Percentiles rank a stretch among this genome's conserved stretches.
These are phyloP conservation scores for Meripilus lineatus DNA, from an alignment of 1,284 basidiomycete genomes.

Conservation along the genomic window DNA sequence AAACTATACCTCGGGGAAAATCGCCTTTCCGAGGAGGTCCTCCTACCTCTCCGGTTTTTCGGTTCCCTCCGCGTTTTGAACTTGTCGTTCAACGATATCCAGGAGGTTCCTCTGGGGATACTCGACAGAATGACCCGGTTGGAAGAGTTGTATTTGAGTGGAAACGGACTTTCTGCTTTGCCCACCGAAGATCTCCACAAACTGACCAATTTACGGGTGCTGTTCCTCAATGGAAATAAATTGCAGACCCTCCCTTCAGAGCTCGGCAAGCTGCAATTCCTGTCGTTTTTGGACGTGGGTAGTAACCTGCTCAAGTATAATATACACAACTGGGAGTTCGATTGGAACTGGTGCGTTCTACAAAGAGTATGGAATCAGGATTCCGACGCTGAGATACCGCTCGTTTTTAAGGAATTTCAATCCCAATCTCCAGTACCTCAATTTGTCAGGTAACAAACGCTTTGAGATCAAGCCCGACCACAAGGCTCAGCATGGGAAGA, in stretches of 20 bases:
- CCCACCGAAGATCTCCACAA: slow-evolving; percentile 85
- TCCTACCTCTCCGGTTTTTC: slow-evolving; percentile 73
- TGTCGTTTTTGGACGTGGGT: slow-evolving; percentile 89
- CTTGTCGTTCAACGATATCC: slow-evolving; percentile 93
- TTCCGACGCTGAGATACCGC: too few relatives aligned
- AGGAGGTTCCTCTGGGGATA: slow-evolving; percentile 80
- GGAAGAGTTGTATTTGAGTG: slow-evolving; percentile 89
- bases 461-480: slow-evolving; percentile 78
- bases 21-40: slow-evolving; percentile 76
- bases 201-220: slow-evolving; percentile 60
- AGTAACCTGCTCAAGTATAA: slow-evolving; percentile 97
- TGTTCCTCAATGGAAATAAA: slow-evolving; percentile 95
- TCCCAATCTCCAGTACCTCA: slow-evolving; percentile 86
- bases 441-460: slow-evolving; percentile 83
- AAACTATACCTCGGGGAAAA: slow-evolving; percentile 91
- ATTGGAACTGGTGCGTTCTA: slow-evolving; percentile 92
- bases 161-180: slow-evolving; percentile 88
- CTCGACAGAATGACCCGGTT: slow-evolving; percentile 68
- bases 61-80: slow-evolving; percentile 82
- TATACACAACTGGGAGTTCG: slow-evolving; percentile 98
- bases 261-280: slow-evolving; percentile 75
- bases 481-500: slow-evolving; percentile 27
- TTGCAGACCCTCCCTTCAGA: slow-evolving; percentile 92
- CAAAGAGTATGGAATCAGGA: background rate
- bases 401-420: slow-evolving; percentile 86